Evolutionary conservation across 257 asterid genomes (phyloP), one percentile per base, ranked within the genome.

Genomic region (Petunia axillaris): DNA sequence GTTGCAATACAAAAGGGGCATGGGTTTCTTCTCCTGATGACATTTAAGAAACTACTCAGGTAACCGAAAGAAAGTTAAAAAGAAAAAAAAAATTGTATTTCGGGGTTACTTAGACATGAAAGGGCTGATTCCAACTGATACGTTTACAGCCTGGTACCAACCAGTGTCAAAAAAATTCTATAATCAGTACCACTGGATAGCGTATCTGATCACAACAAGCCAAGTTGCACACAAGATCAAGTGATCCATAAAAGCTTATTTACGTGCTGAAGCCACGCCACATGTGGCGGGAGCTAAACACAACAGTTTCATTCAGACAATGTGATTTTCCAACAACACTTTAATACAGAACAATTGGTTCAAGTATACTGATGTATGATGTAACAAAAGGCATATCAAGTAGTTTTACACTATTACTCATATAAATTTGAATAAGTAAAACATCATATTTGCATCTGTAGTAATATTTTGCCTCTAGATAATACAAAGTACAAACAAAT

Each of bases 221-320:
- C 50, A 65, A 39, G 52, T 65, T 39, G 46, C 25, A 43, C 52
- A 65, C 25, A 65, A 65, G 38, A 64, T 64, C 73, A 38, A 38
- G 73, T 6, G 39, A 66, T 15, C 6, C 53, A 66, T 40, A 16
- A 40, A 70, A 25, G 57, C 59, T 70, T 70, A 46, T 70, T 70
- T 46, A 70, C n/a, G 77, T 70, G 77, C 77, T 70, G 77, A n/a
- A 70, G 58, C 43, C 77, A 70, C 5, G 41, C 77, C 9, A 25
- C 25, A 25, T 25, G 43, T 4, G 46, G 59, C 44, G 16, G 16
- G 41, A 10, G 46, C 25, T 25, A 25, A 25, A 25, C 25, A 25
- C 25, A 25, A 25, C 25, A 25, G 25, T 25, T 25, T 25, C 25
- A 25, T 25, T 25, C 25, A 25, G 25, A 67, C 38, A 4, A 41